Evolutionary conservation across 2,329 filamentous ascomycete species (phyloP), one percentile per base, ranked within the genome.

Genomic region (Colletotrichum endophyticum): DNA sequence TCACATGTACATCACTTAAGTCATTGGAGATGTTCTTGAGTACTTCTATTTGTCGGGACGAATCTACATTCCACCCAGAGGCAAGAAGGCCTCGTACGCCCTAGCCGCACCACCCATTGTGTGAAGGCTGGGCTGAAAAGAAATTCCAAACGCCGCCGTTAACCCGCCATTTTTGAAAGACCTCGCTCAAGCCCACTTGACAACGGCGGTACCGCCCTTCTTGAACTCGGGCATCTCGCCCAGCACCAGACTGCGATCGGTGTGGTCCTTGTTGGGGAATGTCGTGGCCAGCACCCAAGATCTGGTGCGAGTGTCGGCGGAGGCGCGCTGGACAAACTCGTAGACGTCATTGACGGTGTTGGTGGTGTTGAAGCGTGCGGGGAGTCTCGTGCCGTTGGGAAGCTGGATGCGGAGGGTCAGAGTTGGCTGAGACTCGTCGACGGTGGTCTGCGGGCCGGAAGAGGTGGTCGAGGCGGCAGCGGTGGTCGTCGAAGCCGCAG

Each of bases 341-440:
- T 97, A 96, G 11, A 98, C 90, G 79, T 96, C 94, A 19, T 92
- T 93, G 63, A 98, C 86, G 0, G 95, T 97, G 80, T 95, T 93
- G 1, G 91, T 93, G 0, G 93, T 93, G 86, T 97, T 97, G 86
- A 98, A 98, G 11, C 95, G 91, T 30, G 94, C 94, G n/a, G 93
- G 92, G 28, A 97, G 87, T 59, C 95, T 90, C 3, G 94, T 94
- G 53, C 95, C 95, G 79, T 96, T 93, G 2, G 93, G 94, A 72
- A 97, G 90, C 81, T 95, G 94, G 73, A 98, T 93, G 80, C 95
- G 93, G 56, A 98, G 89, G 77, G 89, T 92, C 27, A 97, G 80
- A 0, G 89, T 93, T 0, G 95, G 95, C 78, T 91, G 91, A 1
- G 92, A 92, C 69, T 90, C 85, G 81, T 97, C 93, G 49, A 95